Conservation (phyloP, 805 yeast genomes). For the Barnettozyma pratensis region DNA sequence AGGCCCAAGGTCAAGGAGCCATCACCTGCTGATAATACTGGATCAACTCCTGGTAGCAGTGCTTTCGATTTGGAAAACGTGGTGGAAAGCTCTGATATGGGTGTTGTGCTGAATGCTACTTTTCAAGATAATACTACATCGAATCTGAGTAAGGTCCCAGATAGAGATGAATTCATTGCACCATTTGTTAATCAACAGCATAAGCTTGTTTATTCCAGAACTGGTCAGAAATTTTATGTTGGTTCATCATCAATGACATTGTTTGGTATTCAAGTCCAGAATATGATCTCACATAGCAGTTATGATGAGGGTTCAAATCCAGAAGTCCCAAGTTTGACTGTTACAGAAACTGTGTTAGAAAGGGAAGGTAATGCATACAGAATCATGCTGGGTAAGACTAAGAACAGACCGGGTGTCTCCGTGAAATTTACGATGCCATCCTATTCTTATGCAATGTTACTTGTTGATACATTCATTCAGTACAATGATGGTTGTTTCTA, state of each 20-base stretch:
- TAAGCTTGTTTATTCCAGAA: constrained; percentile 63
- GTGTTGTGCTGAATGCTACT: constrained; percentile 22
- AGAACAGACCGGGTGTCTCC: constrained; percentile 60
- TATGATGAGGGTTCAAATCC: constrained; percentile 22
- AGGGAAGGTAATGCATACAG: constrained; percentile 75
- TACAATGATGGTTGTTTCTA: constrained; percentile 83
- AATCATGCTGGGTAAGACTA: constrained; percentile 62
- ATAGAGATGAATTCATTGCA: constrained; percentile 50
- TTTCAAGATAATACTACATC: constrained; percentile 23
- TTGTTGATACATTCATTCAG: constrained; percentile 71
- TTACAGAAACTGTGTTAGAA: constrained; percentile 54
- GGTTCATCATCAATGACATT: constrained; percentile 83
- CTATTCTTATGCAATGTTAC: constrained; percentile 66
- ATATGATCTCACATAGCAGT: constrained; percentile 36
- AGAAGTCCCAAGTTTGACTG: constrained; percentile 12
- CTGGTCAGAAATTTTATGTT: constrained; percentile 71
- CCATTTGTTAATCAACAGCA: constrained; percentile 72
- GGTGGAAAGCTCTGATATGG: constrained; percentile 20
- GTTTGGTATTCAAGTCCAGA: constrained; percentile 73
- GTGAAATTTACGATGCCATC: constrained; percentile 73
- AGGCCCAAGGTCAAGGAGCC: not conserved
- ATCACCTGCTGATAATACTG: not conserved
- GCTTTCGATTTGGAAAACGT: constrained; percentile 13
- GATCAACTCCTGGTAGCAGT: not conserved
- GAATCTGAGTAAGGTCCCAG: constrained; percentile 12